Conservation (phyloP, 495 filamentous ascomycete species). For the Saxophila tyrrhenica region DNA sequence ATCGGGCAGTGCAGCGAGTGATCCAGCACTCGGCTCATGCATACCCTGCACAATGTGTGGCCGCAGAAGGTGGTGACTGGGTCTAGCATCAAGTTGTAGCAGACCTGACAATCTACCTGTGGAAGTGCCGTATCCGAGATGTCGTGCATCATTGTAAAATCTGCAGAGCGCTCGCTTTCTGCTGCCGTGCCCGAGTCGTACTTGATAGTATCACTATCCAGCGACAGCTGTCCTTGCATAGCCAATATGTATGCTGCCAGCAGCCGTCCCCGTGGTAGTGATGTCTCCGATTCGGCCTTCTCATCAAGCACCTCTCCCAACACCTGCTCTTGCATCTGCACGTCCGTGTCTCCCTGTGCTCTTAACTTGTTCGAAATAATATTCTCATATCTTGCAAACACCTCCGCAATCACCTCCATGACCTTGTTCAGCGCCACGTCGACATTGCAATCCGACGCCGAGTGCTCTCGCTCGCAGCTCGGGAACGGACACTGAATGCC, state of each 20-base stretch:
- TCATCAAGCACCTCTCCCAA: conserved; percentile 13
- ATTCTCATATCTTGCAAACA: conserved; percentile 29
- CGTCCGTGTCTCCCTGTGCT: not conserved
- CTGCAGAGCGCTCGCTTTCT: conserved; percentile 35
- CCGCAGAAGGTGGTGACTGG: conserved; percentile 77
- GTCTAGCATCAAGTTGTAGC: conserved; percentile 66
- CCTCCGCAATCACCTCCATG: conserved; percentile 41
- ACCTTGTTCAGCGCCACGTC: conserved; percentile 66
- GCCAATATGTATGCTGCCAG: conserved; percentile 49
- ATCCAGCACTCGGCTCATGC: conserved; percentile 60
- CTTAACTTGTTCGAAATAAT: not conserved
- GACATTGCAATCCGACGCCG: conserved; percentile 58
- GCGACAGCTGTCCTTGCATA: conserved; percentile 41
- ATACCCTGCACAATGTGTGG: conserved; percentile 78
- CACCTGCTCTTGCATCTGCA: conserved; percentile 22
- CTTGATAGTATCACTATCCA: conserved; percentile 45
- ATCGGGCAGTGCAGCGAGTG: conserved; percentile 68
- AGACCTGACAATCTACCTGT: conserved; percentile 81
- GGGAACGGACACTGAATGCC: conserved; percentile 63
- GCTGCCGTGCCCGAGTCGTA: conserved; percentile 27
- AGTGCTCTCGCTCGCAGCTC: conserved; percentile 58
- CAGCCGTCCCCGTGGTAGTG: conserved; percentile 43
- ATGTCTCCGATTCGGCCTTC: not conserved
- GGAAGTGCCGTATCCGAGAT: conserved; percentile 48
- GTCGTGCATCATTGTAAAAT: conserved; percentile 40